Evolutionary conservation across 306 rosid species (phyloP), one percentile per base, ranked within the genome.

Genomic region (Dryas drummondii): DNA sequence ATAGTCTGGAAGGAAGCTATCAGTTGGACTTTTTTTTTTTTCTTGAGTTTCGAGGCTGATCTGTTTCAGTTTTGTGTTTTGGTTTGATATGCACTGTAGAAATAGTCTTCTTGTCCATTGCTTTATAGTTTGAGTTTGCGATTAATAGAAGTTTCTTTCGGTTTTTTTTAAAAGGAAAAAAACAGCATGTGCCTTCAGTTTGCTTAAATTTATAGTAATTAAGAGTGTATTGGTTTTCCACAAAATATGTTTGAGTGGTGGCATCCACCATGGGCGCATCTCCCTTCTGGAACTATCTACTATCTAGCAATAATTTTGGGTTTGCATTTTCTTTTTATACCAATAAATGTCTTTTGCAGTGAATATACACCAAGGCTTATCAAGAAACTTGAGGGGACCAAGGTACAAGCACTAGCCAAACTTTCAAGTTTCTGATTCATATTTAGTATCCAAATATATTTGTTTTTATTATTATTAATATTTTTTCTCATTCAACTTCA

Each of bases 331-430:
- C 44, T 44, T 58, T 76, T 22, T 62, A 44, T 79, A 27, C 37
- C 54, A 61, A 74, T 42, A 62, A 76, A 68, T 40, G n/a, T 62
- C 65, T 59, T 72, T 47, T 87, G 89, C 87, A 94, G 97, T 66
- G 97, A 94, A 84, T 91, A 87, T 82, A 87, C 85, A 40, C 98
- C 98, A 44, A 85, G 98, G 88, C 94, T 94, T 66, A 90, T 91
- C 82, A 94, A 91, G 86, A 86, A 88, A 84, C 98, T 94, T 68
- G 97, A 87, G 72, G 97, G 94, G 83, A 75, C 87, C 83, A 94
- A 91, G 96, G 97, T 91, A 70, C 70, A 47, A 64, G 12, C 40
- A 45, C 82, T 47, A 65, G 64, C 64, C 80, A 77, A 83, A 74
- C 26, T 68, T 59, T 68, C 63, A 73, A 46, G 47, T 74, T 60